Evolutionary conservation across 2,329 filamentous ascomycete genomes (phyloP).

Genomic region (Penicillium digitatum): DNA sequence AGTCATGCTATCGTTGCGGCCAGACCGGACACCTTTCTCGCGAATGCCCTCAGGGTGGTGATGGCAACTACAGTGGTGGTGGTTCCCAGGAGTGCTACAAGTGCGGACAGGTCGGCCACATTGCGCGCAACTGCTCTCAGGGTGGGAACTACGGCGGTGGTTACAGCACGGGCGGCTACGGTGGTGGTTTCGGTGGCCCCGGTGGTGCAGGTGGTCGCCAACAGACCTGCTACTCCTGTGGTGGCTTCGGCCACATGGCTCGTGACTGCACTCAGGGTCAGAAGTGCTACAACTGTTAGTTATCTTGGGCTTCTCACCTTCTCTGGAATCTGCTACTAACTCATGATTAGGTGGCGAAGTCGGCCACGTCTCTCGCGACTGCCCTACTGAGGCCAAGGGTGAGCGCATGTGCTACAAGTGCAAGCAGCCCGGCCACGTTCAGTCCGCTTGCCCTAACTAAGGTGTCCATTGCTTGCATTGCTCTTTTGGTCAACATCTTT

Average conservation of each 20-base stretch:
- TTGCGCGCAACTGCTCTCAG: conserved; percentile 65
- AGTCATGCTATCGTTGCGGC: conserved; percentile 62
- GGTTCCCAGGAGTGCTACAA: conserved; percentile 84
- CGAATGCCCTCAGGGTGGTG: conserved; percentile 55
- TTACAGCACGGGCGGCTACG: conserved; percentile 42
- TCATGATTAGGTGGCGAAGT: conserved; percentile 65
- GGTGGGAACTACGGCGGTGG: conserved; percentile 50
- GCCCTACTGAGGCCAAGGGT: conserved; percentile 81
- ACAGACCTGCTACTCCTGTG: conserved; percentile 98
- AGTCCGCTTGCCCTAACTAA: conserved; percentile 88
- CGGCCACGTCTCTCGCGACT: conserved; percentile 92
- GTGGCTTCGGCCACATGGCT: conserved; percentile 94
- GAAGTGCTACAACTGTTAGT: conserved; percentile 98
- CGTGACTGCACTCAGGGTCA: conserved; percentile 98
- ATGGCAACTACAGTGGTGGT: conserved; percentile 45
- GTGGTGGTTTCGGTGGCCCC: conserved; percentile 49
- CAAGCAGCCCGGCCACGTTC: conserved; percentile 81
- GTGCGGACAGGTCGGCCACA: conserved; percentile 95
- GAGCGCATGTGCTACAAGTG: conserved; percentile 99
- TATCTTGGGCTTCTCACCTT: neutral
- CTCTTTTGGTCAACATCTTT: conserved; percentile 25
- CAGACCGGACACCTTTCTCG: conserved; percentile 86
- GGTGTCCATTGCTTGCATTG: conserved; percentile 17
- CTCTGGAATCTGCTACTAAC: conserved; percentile 5
- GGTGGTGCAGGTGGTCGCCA: conserved; percentile 53